Evolutionary conservation across 23 red algal species (phyloP), one percentile per base, ranked within the genome.

Genomic region (Gracilaria caudata): DNA sequence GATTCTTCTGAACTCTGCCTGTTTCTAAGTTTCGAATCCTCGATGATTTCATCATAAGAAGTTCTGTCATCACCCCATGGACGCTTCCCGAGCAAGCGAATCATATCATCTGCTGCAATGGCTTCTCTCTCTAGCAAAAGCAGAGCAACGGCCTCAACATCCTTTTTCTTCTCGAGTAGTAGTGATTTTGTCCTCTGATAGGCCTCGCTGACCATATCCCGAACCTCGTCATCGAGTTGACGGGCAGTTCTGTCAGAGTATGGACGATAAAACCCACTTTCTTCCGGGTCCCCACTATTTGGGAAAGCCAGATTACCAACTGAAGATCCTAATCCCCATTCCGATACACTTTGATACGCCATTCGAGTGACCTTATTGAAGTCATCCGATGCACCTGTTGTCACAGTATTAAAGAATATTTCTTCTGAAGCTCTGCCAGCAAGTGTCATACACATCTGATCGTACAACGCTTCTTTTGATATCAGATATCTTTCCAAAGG

Each of bases 361-460:
- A 99, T 95, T 29, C 77, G 77, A 37, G 97, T 95, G 0, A 99
- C 93, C 78, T 99, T 99, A 55, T 91, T 86, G 68, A 99, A 99
- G 60, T 99, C 97, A 39, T 99, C 97, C 7, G 93, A 82, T 51
- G 97, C 97, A 49, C 97, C 97, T 5, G 93, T 99, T 25, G 92
- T 99, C 21, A 99, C 86, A 54, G 72, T 78, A 29, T 66, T 79
- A 71, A 99, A 99, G 58, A 99, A 99, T 26, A 99, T 96, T 68
- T 99, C 97, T 57, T 99, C 97, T 10, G 97, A 82, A 40, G 93
- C 97, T 38, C 97, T 93, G 0, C 97, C 97, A 17, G 88, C 97
- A 7, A 99, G 79, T 37, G 97, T 93, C 97, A 99, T 99, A 88
- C 93, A 95, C 90, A 99, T 95, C 55, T 86, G 79, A 55, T 99